Base-by-base conservation (phyloP, 768 basidiomycete species). In the Zangia roseola region DNA sequence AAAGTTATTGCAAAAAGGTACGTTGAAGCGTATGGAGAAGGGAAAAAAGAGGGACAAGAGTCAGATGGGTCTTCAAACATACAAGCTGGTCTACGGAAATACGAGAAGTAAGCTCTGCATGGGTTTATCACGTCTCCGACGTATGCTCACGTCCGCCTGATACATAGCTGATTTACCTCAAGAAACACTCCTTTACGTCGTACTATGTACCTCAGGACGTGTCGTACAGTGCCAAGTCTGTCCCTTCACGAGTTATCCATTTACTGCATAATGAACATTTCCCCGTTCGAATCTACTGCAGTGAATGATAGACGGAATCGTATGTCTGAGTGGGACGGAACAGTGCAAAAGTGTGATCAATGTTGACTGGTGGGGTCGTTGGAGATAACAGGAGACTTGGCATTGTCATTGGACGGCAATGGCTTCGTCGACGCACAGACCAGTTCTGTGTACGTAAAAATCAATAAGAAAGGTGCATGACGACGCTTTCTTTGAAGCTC, bases 181-280 rank as follows among this genome's bases (percentile, higher is more conserved):
- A 40, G 86, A 87, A 59, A 90, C 88, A 0, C 59, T 91, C 1
- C 81, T 94, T 61, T 92, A 81, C 61, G 83, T 85, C 2, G 75
- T 86, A 26, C 86, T 88, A 0, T 86, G 83, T 56, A 89, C 88
- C 0, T 92, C 89, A 0, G 89, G 84, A 0, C 74, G 81, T 8
- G 87, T 91, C 0, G 80, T 82, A 12, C 69, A 74, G 16, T 84
- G 86, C 57, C 86, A 88, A 71, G 89, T 86, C 25, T 47, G 76
- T 60, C 39, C 33, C 39, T 13, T 40, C 38, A 12, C 16, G 10
- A 26, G 14, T 44, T 25, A 0, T 17, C 35, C 10, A 21, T 25
- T 1, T n/a, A 5, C 26, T 35, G 26, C 17, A 13, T 38, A 9
- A 24, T 13, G 19, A 50, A n/a, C 3, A 31, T 34, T 16, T 6